phyloP scores from a whole-genome alignment of 805 yeast genomes.

The Lachancea lanzarotensis region DNA sequence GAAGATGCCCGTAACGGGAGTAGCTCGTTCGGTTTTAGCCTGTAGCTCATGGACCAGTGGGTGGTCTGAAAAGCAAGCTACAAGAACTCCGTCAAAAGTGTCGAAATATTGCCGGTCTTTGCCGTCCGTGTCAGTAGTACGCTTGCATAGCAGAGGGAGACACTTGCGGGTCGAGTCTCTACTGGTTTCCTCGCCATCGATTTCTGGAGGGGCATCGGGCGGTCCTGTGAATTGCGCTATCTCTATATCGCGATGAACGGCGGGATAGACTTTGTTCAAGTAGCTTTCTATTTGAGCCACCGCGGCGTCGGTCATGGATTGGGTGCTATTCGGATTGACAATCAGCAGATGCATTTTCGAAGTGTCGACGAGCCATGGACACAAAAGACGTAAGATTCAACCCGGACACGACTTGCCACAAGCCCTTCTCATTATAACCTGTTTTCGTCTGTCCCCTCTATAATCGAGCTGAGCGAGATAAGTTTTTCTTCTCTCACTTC shows the following conservation, averaged over 20 bases:
- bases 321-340: slow-evolving; percentile 24
- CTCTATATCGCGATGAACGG: neutral
- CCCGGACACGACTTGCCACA: too few relatives aligned
- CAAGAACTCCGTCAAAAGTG: slow-evolving; percentile 20
- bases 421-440: too few relatives aligned
- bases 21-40: slow-evolving; percentile 9
- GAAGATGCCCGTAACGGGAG: slow-evolving; percentile 17
- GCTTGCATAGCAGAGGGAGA: slow-evolving; percentile 14
- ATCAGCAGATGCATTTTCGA: slow-evolving; percentile 13
- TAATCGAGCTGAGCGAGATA: too few relatives aligned
- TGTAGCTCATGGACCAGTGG: slow-evolving; percentile 16
- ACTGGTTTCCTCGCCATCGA: slow-evolving; percentile 17
- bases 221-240: slow-evolving; percentile 20
- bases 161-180: slow-evolving; percentile 17
- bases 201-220: slow-evolving; percentile 18
- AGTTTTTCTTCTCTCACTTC: neutral
- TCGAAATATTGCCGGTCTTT: slow-evolving; percentile 9
- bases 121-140: neutral
- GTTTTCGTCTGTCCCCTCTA: too few relatives aligned
- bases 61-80: slow-evolving; percentile 26
- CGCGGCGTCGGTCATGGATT: slow-evolving; percentile 19
- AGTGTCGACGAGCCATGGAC: neutral
- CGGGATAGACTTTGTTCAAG: slow-evolving; percentile 8
- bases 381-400: neutral
- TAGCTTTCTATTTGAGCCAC: slow-evolving; percentile 5